Conservation (phyloP, 495 filamentous ascomycete genomes). For the Penicillium riverlandense region DNA sequence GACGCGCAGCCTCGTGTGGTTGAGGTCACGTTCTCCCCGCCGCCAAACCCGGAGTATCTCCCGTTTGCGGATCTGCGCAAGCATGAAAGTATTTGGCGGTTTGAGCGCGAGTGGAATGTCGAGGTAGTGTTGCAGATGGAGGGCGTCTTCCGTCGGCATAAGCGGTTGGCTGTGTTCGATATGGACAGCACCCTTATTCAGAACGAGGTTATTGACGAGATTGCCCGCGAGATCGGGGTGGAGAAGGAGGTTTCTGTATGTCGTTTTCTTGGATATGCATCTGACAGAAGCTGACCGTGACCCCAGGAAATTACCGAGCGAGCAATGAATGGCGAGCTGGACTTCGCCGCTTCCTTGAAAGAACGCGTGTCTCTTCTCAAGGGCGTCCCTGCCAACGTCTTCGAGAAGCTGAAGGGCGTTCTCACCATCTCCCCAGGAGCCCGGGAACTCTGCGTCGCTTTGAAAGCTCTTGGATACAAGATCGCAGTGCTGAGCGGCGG, state of each 20-base stretch:
- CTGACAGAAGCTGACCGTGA: slow-evolving; percentile 16
- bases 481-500: slow-evolving; percentile 88
- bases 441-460: slow-evolving; percentile 56
- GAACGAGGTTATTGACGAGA: slow-evolving; percentile 93
- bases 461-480: slow-evolving; percentile 72
- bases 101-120: slow-evolving; percentile 82
- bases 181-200: slow-evolving; percentile 97
- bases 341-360: slow-evolving; percentile 75
- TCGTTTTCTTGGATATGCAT: slow-evolving; percentile 1
- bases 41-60: slow-evolving; percentile 60
- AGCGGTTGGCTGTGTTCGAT: slow-evolving; percentile 85
- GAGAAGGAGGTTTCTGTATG: slow-evolving; percentile 56
- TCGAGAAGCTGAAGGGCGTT: slow-evolving; percentile 61
- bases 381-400: slow-evolving; percentile 72
- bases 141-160: slow-evolving; percentile 64
- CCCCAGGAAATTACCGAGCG: slow-evolving; percentile 72
- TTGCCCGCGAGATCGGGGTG: slow-evolving; percentile 73
- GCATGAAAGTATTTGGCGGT: slow-evolving; percentile 72
- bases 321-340: slow-evolving; percentile 95
- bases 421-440: slow-evolving; percentile 80
- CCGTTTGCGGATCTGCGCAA: slow-evolving; percentile 62
- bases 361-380: slow-evolving; percentile 74
- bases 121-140: slow-evolving; percentile 70
- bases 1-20: slow-evolving; percentile 56
- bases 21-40: slow-evolving; percentile 62